These are phyloP conservation scores for Ceratopteris richardii DNA, from an alignment of 75 land plant species.

Conservation along the genomic window DNA sequence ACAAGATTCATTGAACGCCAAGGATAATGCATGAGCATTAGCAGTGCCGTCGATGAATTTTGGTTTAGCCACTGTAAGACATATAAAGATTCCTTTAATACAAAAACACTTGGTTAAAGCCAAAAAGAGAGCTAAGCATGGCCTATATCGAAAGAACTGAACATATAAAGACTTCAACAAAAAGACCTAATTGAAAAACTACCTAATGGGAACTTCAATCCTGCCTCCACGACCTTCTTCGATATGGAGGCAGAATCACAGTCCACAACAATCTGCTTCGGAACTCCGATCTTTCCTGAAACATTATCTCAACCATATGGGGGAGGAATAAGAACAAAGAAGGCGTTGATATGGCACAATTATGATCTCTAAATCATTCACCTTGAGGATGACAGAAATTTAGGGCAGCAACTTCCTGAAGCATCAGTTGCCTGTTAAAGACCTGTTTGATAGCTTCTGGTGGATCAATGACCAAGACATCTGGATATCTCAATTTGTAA, in stretches of 20 bases:
- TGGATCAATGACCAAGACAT: slow-evolving; percentile 19
- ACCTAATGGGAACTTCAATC: slow-evolving; percentile 61
- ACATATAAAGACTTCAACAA: too few relatives aligned
- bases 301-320: too few relatives aligned
- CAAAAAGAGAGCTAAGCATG: neutral
- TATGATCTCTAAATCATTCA: too few relatives aligned
- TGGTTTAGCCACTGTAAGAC: slow-evolving; percentile 59
- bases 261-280: slow-evolving; percentile 66
- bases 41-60: slow-evolving; percentile 71
- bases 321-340: too few relatives aligned
- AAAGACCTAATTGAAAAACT: neutral
- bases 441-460: slow-evolving; percentile 22
- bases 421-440: slow-evolving; percentile 16
- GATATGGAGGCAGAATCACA: slow-evolving; percentile 22
- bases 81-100: neutral
- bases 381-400: slow-evolving; percentile 27
- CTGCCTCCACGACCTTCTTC: slow-evolving; percentile 13
- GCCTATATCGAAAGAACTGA: neutral
- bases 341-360: too few relatives aligned
- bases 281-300: slow-evolving; percentile 38
- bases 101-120: neutral
- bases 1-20: slow-evolving; percentile 48
- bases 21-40: slow-evolving; percentile 67
- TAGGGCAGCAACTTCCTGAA: slow-evolving; percentile 3
- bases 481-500: slow-evolving; percentile 26